Conservation (phyloP, 2,329 filamentous ascomycete species). For the Periglandula ipomoeae region DNA sequence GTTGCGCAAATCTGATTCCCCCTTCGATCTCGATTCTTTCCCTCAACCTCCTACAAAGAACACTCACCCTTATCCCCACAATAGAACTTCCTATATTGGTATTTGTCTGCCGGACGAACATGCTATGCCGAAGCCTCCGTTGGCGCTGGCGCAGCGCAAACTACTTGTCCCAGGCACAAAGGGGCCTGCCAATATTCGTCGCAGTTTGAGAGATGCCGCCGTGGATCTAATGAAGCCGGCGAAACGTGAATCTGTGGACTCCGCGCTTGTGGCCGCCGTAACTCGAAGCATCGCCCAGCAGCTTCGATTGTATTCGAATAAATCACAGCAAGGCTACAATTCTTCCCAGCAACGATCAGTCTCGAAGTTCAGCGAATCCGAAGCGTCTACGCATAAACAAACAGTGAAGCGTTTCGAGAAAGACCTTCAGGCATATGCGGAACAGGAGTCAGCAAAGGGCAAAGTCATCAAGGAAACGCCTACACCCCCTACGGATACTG, state of each 20-base stretch:
- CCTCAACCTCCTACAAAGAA: conserved; percentile 13
- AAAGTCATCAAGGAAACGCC: conserved; percentile 30
- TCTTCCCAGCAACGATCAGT: neutral
- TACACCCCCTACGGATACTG: conserved; percentile 29
- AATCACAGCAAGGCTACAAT: neutral
- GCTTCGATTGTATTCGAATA: conserved; percentile 28
- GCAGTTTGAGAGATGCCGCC: conserved; percentile 11
- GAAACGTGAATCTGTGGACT: conserved; percentile 25
- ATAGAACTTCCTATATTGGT: neutral
- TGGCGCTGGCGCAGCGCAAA: conserved; percentile 4
- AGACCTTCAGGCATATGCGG: conserved; percentile 21
- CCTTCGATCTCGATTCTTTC: conserved; percentile 16
- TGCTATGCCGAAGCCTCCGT: conserved; percentile 7
- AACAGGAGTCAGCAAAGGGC: conserved; percentile 27
- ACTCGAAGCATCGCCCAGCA: conserved; percentile 37
- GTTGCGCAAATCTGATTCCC: conserved; percentile 10
- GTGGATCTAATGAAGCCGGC: conserved; percentile 12
- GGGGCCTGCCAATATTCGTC: conserved; percentile 2
- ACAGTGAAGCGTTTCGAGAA: conserved; percentile 28
- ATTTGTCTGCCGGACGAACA: neutral
- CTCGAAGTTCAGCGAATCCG: conserved; percentile 20
- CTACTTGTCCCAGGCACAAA: conserved; percentile 2
- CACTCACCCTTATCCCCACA: neutral
- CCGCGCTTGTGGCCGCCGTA: conserved; percentile 34
- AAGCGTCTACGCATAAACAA: conserved; percentile 33